Base-by-base conservation (phyloP, 768 basidiomycete genomes). In the Kondoa malvinella region DNA sequence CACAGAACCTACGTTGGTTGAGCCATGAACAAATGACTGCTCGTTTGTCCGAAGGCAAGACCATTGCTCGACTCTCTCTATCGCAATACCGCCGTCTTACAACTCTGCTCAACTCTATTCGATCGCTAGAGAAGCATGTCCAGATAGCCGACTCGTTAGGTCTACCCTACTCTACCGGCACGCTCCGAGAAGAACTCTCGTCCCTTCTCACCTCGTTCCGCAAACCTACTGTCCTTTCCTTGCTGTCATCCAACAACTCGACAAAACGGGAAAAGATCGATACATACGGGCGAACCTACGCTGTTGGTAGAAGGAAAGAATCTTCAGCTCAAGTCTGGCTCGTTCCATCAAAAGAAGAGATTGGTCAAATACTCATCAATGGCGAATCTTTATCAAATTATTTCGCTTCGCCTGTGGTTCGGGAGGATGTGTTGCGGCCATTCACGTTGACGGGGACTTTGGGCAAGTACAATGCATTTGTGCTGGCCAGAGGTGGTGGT, bases 301-400 rank as follows among this genome's bases (percentile, higher is more conserved):
- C 88, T 0, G 75, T 87, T 62, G 92, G 92, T 50, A 83, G 84
- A 77, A 82, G 92, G 71, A 97, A 97, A 78, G 89, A 89, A 69
- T 89, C 88, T 72, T 80, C 86, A 0, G 91, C 92, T 34, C 83
- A 89, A 50, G 91, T 92, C 8, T 97, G 92, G 92, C 87, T 94
- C 80, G 87, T 95, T 69, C 75, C 76, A 15, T 14, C 58, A 8
- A 25, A 25, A 14, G 33, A 59, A 31, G 25, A 4, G 27, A 25
- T 67, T 34, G 72, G 71, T 2, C 72, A 40, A 61, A 82, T 96
- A 71, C 81, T 99, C 69, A 80, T 97, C 78, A 97, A 99, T 78
- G 86, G 88, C 73, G 77, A 84, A 2, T 87, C 89, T 1, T 78
- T 97, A 56, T 81, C 85, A 56, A 79, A 84, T 50, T 92, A 88